phyloP scores from a whole-genome alignment of 2,329 filamentous ascomycete genomes.

The Bipolaris victoriae region DNA sequence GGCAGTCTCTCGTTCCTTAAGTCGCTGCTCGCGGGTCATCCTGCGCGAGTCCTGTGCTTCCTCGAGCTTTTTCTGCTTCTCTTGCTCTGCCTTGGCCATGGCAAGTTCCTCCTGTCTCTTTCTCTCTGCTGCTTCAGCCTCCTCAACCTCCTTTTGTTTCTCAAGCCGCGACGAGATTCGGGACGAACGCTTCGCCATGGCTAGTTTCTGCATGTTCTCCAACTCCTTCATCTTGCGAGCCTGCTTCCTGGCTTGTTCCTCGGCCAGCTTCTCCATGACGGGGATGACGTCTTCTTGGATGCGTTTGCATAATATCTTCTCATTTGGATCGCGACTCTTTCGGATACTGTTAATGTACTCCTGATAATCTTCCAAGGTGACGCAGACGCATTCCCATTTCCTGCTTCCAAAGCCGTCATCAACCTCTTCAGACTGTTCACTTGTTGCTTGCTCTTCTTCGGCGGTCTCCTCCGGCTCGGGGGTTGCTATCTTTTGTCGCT shows the following conservation, averaged over 20 bases:
- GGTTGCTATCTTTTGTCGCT: slow-evolving; percentile 69
- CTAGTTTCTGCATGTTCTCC: slow-evolving; percentile 81
- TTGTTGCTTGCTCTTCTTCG: slow-evolving; percentile 39
- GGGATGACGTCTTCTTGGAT: slow-evolving; percentile 82
- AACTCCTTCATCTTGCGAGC: slow-evolving; percentile 81
- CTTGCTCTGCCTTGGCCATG: slow-evolving; percentile 65
- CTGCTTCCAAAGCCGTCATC: slow-evolving; percentile 75
- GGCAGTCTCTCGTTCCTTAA: slow-evolving; percentile 83
- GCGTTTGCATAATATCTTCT: slow-evolving; percentile 75
- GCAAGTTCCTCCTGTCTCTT: slow-evolving; percentile 69
- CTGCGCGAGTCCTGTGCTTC: slow-evolving; percentile 79
- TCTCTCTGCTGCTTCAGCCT: slow-evolving; percentile 71
- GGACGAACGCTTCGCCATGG: slow-evolving; percentile 92
- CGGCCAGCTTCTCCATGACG: slow-evolving; percentile 77
- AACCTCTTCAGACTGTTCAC: slow-evolving; percentile 37
- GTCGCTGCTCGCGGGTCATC: slow-evolving; percentile 81
- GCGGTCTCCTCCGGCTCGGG: slow-evolving; percentile 50
- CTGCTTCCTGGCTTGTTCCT: slow-evolving; percentile 71
- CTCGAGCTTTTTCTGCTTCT: slow-evolving; percentile 68
- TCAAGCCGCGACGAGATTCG: slow-evolving; percentile 83
- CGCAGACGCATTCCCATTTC: slow-evolving; percentile 89
- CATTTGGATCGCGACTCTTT: slow-evolving; percentile 81
- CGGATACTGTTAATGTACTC: slow-evolving; percentile 72
- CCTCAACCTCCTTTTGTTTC: slow-evolving; percentile 75
- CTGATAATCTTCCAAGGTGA: slow-evolving; percentile 79